Evolutionary conservation across 345 rosid genomes (phyloP).

Genomic region (Corymbia maculata): DNA sequence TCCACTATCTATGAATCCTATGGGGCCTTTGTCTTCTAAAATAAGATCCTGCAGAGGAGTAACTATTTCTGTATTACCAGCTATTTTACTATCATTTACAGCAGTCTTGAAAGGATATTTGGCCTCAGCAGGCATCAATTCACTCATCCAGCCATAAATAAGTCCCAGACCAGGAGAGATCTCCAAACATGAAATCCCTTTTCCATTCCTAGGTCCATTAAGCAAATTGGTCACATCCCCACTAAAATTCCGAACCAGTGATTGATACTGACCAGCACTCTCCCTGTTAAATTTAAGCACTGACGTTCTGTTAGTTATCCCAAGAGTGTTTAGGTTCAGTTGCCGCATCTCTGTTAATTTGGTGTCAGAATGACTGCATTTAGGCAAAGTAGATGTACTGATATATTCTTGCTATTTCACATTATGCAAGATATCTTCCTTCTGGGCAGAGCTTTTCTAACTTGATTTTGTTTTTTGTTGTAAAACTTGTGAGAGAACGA

Average conservation of each 20-base stretch:
- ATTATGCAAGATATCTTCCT: constrained; percentile 14
- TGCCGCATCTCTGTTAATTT: constrained; percentile 4
- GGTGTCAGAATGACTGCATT: background rate
- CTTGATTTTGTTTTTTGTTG: constrained; percentile 11
- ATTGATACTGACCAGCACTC: background rate
- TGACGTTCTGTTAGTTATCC: constrained; percentile 25
- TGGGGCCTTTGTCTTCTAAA: constrained; percentile 10
- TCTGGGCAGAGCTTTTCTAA: background rate
- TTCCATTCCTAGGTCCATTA: background rate
- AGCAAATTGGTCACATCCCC: background rate
- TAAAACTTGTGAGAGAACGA: constrained; percentile 13
- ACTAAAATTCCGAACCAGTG: background rate
- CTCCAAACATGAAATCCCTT: constrained; percentile 10
- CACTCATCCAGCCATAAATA: constrained; percentile 35
- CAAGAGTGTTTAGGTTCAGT: constrained; percentile 21
- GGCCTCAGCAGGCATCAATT: constrained; percentile 21
- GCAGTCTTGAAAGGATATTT: background rate
- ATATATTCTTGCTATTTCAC: constrained; percentile 7
- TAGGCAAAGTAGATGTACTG: constrained; percentile 8
- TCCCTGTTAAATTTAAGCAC: background rate
- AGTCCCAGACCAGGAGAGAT: constrained; percentile 15
- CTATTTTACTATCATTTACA: constrained; percentile 11
- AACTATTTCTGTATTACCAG: constrained; percentile 3
- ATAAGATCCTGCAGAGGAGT: background rate
- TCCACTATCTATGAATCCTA: background rate